These are phyloP conservation scores for Pigoraptor vietnamica DNA, from an alignment of 78 protist species.

Conservation along the genomic window DNA sequence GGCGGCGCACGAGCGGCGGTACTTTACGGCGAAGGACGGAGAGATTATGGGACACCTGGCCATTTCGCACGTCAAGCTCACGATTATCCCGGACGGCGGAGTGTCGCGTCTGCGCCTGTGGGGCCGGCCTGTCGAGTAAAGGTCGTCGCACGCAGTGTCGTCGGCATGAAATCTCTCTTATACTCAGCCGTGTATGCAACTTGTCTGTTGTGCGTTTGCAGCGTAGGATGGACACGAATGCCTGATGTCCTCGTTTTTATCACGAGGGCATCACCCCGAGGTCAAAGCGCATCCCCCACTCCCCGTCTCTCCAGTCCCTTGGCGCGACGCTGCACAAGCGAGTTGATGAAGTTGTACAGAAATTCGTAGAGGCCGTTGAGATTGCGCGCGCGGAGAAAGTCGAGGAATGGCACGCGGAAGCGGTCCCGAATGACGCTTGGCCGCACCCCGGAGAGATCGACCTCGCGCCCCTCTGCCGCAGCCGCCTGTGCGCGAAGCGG, in stretches of 20 bases:
- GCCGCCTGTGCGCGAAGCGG: neutral
- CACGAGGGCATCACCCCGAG: no score
- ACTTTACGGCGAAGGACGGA: neutral
- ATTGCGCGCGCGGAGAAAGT: neutral
- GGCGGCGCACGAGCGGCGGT: neutral
- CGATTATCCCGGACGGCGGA: conserved; percentile 44
- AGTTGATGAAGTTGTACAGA: neutral
- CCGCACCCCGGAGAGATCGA: neutral
- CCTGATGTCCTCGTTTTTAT: no score
- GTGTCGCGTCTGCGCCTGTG: conserved; percentile 14
- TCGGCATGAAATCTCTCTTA: neutral
- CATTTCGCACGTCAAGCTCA: conserved; percentile 7
- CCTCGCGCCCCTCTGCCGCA: neutral
- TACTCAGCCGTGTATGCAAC: no score
- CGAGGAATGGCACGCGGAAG: neutral
- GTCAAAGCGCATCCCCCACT: neutral
- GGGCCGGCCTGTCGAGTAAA: neutral
- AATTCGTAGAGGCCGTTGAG: neutral
- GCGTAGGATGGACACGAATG: no score
- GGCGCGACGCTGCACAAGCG: neutral
- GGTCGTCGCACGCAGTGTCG: neutral
- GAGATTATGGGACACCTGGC: neutral
- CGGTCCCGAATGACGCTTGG: neutral
- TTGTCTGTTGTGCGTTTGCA: no score
- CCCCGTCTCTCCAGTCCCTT: neutral